Percentiles rank a stretch among this genome's conserved stretches.
phyloP scores from a whole-genome alignment of 352 stramenopile genomes.

The Pythium myriotylum region DNA sequence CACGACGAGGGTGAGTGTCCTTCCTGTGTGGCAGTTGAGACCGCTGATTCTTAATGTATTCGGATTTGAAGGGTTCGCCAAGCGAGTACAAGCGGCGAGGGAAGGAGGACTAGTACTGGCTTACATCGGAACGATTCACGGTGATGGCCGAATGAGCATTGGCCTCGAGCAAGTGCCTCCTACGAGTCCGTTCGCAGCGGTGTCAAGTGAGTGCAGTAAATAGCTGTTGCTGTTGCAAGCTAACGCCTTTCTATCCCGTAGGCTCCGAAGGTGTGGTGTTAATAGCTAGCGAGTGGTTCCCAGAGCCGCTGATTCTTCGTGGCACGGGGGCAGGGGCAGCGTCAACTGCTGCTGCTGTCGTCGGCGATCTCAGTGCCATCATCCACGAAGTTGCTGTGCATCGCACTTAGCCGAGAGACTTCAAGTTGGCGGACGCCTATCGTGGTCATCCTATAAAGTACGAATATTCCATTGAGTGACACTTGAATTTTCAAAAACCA shows the following conservation, averaged over 20 bases:
- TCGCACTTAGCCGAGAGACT: conserved; percentile 28
- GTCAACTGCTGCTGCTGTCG: conserved; percentile 61
- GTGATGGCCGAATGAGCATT: conserved; percentile 41
- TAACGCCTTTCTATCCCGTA: not conserved
- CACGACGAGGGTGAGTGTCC: conserved; percentile 37
- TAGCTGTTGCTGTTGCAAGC: not conserved
- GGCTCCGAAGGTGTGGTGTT: conserved; percentile 67
- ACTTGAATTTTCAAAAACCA: conserved; percentile 40
- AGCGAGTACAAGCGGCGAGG: conserved; percentile 32
- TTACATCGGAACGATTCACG: conserved; percentile 59
- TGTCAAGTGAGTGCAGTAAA: conserved; percentile 20
- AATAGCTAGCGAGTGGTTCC: conserved; percentile 64
- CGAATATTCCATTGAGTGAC: conserved; percentile 24
- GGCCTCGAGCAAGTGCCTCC: conserved; percentile 34
- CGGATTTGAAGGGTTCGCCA: conserved; percentile 20
- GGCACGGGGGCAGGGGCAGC: conserved; percentile 62
- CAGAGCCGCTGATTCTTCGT: conserved; percentile 53
- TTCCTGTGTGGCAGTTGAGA: too few relatives aligned
- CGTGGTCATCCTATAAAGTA: conserved; percentile 5
- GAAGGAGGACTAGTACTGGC: conserved; percentile 38
- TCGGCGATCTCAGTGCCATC: conserved; percentile 45
- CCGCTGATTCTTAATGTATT: conserved; percentile 1
- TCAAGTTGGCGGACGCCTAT: not conserved
- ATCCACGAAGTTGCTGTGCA: not conserved
- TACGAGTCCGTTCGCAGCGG: conserved; percentile 41